Evolutionary conservation across 768 basidiomycete genomes (phyloP).

Genomic region (Mycena kentingensis): DNA sequence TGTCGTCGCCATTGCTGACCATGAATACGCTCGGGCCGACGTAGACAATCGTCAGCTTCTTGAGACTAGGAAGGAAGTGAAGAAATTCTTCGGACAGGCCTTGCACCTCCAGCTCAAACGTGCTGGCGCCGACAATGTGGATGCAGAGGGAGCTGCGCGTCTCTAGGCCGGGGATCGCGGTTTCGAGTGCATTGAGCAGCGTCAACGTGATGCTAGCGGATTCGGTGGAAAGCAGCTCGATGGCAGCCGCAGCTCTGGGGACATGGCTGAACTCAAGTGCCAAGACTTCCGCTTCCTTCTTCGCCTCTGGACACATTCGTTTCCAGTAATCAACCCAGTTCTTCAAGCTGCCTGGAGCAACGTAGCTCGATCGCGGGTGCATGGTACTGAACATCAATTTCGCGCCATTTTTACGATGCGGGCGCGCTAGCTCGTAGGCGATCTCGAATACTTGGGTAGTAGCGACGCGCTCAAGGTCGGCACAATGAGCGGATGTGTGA

Average conservation of each 20-base stretch:
- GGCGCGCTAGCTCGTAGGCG: too few relatives aligned
- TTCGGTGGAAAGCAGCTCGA: background rate
- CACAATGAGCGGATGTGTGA: too few relatives aligned
- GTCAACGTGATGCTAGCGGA: background rate
- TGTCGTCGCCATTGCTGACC: background rate
- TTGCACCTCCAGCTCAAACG: background rate
- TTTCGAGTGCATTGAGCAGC: background rate
- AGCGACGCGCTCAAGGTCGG: too few relatives aligned
- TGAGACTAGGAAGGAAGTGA: too few relatives aligned
- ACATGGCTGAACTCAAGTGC: background rate
- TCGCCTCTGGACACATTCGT: background rate
- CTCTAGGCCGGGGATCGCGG: conserved; percentile 2
- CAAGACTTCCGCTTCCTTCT: too few relatives aligned
- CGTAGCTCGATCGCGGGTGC: too few relatives aligned
- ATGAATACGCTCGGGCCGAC: background rate
- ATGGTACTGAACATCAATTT: too few relatives aligned
- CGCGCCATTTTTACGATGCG: too few relatives aligned
- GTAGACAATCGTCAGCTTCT: background rate
- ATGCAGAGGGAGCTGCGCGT: conserved; percentile 5
- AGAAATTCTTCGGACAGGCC: conserved; percentile 14
- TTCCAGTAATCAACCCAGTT: conserved; percentile 5
- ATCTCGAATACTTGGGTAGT: too few relatives aligned
- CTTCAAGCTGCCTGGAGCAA: too few relatives aligned
- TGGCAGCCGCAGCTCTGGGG: background rate
- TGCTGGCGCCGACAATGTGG: conserved; percentile 9